Evolutionary conservation across 1,284 basidiomycete genomes (phyloP).

Genomic region (Marasmius oreades): DNA sequence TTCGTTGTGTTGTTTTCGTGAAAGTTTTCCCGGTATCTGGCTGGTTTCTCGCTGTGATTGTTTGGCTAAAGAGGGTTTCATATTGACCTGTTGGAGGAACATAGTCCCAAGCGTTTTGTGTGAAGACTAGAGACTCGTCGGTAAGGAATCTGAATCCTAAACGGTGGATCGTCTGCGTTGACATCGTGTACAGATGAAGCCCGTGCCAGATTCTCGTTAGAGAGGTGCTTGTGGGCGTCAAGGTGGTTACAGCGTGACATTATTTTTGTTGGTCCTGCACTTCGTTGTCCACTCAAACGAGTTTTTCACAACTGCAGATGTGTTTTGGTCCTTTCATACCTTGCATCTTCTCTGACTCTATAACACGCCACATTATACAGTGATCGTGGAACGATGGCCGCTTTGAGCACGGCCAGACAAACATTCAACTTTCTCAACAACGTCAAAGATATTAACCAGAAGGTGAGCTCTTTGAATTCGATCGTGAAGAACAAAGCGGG

Average conservation of each 20-base stretch:
- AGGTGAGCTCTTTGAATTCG: conserved; percentile 82
- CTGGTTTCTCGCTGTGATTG: conserved; percentile 78
- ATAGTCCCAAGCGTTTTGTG: conserved; percentile 86
- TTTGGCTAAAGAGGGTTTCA: conserved; percentile 57
- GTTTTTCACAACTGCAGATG: no score
- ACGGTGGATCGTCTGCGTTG: conserved; percentile 7
- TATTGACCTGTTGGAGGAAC: conserved; percentile 80
- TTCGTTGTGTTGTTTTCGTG: conserved; percentile 81
- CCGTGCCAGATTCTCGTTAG: no score
- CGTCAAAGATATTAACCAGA: conserved; percentile 66
- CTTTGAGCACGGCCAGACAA: conserved; percentile 61
- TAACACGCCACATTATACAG: no score
- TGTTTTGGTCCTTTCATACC: no score
- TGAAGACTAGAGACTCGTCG: conserved; percentile 63
- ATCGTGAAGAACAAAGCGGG: conserved; percentile 66
- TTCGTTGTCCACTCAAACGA: no score
- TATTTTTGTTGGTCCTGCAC: no score
- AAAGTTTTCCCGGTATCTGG: conserved; percentile 48
- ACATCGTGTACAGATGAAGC: conserved; percentile 13
- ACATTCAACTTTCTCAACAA: conserved; percentile 86
- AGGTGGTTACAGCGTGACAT: no score
- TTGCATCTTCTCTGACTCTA: no score
- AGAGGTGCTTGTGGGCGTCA: no score
- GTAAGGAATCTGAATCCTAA: conserved; percentile 54
- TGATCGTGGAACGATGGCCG: conserved; percentile 3